Evolutionary conservation across 129 eudicot species (phyloP), one percentile per base, ranked within the genome.

Genomic region (Gnaphalium uliginosum): DNA sequence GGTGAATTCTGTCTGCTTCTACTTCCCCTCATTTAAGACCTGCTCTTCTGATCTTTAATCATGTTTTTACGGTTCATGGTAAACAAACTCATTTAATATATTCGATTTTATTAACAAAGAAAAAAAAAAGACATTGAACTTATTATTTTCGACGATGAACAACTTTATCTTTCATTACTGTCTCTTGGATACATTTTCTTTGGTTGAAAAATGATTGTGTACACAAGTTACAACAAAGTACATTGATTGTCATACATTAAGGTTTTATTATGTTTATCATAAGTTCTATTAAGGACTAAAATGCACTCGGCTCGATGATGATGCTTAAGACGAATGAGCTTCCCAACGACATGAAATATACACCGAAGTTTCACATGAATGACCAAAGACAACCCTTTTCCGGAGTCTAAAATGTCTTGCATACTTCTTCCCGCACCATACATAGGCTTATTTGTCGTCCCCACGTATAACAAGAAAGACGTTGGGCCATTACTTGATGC

Each of bases 341-440:
- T 88, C 80, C 84, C 78, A 70, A 93, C 73, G 0, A 93, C 86
- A 58, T 81, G 79, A 70, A 83, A 90, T 46, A 57, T 81, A 3
- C 96, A 93, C 59, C 73, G 72, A 5, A 90, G 77, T 29, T 69
- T 78, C 72, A 86, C 60, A 15, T 11, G 78, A 64, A 93, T 59
- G 0, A 71, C 75, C 13, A 90, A 71, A 5, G 90, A 85, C 72
- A 93, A 30, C 15, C 91, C 96, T 4, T 79, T 81, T 61, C 85
- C 86, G 4, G 91, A 82, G 53, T 90, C 86, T 10, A 90, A 76
- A 87, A 90, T 59, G 26, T 93, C 98, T 59, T 90, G 83, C 98
- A 93, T 93, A 64, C 73, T 86, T 79, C 96, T 79, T 74, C 96
- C 96, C 0, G 91, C 98, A 65, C 96, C 96, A 56, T 93, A 93